Base-by-base conservation (phyloP, 164 flowering plant genomes). In the Pachysandra terminalis region DNA sequence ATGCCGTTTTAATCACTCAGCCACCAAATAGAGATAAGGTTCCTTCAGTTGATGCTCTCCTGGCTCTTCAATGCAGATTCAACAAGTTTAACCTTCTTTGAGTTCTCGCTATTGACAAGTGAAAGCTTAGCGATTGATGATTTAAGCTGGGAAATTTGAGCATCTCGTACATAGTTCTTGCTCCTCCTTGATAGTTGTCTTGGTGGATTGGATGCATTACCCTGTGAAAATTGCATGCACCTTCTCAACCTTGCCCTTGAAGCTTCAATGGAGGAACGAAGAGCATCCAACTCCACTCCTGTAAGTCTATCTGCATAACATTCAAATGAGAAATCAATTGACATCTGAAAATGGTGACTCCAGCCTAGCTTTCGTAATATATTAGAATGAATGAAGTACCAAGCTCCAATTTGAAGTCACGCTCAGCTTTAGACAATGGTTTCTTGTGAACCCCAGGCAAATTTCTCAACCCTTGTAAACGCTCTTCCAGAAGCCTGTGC, bases 381-480 rank as follows among this genome's bases (percentile, higher is more conserved):
- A 56, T 5, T 5, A 22, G 27, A 45, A 21, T 2, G 26, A 5
- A 28, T 24, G 57, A 25, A 59, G 69, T 87, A 95, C 97, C 97
- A n/a, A 95, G 85, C 70, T 86, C 89, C 22, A 84, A 65, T 77
- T 92, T 92, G 74, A 95, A 95, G 56, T 89, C 84, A 26, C 82
- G 81, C 72, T 95, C 99, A 59, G 97, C 97, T 78, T 65, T 86
- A 21, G 94, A 85, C 72, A 92, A 66, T 22, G 97, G 94, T 72
- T 75, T 90, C 77, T 81, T 87, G 56, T 82, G 86, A 64, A 74
- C 77, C 24, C 85, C 90, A 52, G 91, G 94, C 77, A 90, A 76
- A 56, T 76, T 81, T 75, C 88, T 80, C 73, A 92, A 69, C 7
- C 63, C 68, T 55, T 75, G 83, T 63, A 95, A 66, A 23, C 93